Base-by-base conservation (phyloP, 768 basidiomycete genomes). In the Symmetrospora coprosmae region DNA sequence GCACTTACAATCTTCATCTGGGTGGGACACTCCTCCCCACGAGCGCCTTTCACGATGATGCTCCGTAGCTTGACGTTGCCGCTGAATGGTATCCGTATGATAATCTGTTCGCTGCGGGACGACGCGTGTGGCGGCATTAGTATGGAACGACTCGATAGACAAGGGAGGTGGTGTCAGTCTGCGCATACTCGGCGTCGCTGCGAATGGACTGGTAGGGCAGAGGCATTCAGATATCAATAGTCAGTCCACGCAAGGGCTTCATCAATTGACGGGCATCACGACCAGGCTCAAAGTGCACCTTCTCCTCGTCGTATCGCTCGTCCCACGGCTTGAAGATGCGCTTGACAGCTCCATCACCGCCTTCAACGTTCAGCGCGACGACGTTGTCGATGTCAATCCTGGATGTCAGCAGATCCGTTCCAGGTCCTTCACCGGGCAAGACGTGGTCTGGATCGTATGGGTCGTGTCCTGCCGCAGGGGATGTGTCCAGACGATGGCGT, bases 21-120 rank as follows among this genome's bases (percentile, higher is more conserved):
- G 17, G 27, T 35, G 2, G 63, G 63, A 25, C 43, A 61, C 30
- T 37, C 21, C 17, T 53, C 63, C 11, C 49, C 47, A 14, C 56
- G 40, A 34, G 74, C 75, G 0, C 72, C 50, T 64, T 73, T 73
- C 50, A 76, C 58, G 3, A 72, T 67, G 47, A 76, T 74, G 2
- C 73, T 71, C 3, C 74, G 70, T 17, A 76, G 30, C 40, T 64
- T 64, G 25, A 60, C 60, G 17, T n/a, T 25, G 31, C 55, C 62
- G 8, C 61, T 55, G 59, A 60, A 62, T 8, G 52, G 61, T 31
- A 55, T 46, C 35, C 55, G 61, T 2, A 49, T 34, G n/a, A 58
- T 58, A 27, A 58, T 25, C 41, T 58, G 55, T 46, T 58, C 55
- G 25, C 55, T 58, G 25, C n/a, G n/a, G n/a, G n/a, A n/a, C n/a